Conservation (phyloP, 2,329 filamentous ascomycete genomes). For the Phialophora expanda region DNA sequence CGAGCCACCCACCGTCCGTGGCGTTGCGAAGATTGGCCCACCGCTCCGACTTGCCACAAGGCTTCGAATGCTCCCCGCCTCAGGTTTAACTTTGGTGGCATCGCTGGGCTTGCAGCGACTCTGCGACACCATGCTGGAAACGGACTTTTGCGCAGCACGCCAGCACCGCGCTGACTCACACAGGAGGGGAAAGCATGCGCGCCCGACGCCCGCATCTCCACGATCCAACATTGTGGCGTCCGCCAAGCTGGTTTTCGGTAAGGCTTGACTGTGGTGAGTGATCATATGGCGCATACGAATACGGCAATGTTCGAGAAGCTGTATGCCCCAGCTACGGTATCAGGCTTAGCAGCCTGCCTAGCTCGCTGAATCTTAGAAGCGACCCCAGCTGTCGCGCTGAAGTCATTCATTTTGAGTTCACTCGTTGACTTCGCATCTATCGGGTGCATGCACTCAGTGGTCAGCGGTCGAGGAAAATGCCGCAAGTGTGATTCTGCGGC, state of each 20-base stretch:
- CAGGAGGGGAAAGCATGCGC: conserved; percentile 3
- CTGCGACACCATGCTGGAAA: neutral
- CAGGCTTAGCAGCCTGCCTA: conserved; percentile 2
- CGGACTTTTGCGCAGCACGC: neutral
- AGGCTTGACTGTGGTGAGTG: conserved; percentile 1
- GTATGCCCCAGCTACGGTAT: conserved; percentile 14
- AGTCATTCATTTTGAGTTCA: neutral
- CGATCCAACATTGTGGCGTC: conserved; percentile 28
- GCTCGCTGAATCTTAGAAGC: neutral
- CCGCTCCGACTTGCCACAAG: conserved; percentile 14
- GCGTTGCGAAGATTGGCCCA: conserved; percentile 6
- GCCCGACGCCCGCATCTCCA: conserved; percentile 15
- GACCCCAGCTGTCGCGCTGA: neutral
- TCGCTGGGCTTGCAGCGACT: neutral
- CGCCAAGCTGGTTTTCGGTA: conserved; percentile 4
- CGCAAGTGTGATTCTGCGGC: neutral
- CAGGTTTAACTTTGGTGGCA: neutral
- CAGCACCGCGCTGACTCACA: conserved; percentile 12
- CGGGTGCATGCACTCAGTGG: neutral
- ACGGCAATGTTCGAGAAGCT: conserved; percentile 19
- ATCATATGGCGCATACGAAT: conserved; percentile 15
- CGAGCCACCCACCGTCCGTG: conserved; percentile 3
- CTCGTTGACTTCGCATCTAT: neutral
- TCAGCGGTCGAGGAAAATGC: neutral
- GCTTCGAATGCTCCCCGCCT: conserved; percentile 1